These are phyloP conservation scores for Andrographis paniculata DNA, from an alignment of 305 asterid genomes.

Conservation along the genomic window DNA sequence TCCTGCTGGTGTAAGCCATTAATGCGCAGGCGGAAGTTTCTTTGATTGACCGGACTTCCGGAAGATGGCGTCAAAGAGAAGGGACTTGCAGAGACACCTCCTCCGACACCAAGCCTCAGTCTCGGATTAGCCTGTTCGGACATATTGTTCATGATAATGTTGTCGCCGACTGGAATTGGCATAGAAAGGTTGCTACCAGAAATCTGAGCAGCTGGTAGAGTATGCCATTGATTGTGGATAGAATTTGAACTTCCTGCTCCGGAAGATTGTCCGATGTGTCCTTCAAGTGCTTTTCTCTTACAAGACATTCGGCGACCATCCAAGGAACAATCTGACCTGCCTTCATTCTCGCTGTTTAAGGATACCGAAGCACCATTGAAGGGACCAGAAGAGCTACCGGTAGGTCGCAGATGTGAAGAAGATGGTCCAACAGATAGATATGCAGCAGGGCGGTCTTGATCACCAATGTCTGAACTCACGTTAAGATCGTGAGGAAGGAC, in stretches of 20 bases:
- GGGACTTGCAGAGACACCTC: conserved; percentile 28
- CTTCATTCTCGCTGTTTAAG: conserved; percentile 31
- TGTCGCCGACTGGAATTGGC: conserved; percentile 24
- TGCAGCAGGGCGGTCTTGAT: conserved; percentile 31
- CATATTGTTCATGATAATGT: conserved; percentile 16
- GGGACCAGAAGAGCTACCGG: conserved; percentile 32
- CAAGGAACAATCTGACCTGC: conserved; percentile 37
- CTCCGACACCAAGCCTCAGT: conserved; percentile 56
- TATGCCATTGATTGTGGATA: conserved; percentile 42
- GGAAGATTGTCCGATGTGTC: conserved; percentile 50
- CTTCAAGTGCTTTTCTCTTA: conserved; percentile 75
- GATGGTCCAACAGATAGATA: conserved; percentile 31
- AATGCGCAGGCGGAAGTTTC: conserved; percentile 59
- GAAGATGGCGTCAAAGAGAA: conserved; percentile 29
- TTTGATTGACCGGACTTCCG: conserved; percentile 35
- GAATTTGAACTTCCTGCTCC: conserved; percentile 51
- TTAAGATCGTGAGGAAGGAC: conserved; percentile 43
- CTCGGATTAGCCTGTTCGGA: conserved; percentile 51
- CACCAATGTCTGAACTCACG: conserved; percentile 32
- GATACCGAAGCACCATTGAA: conserved; percentile 26
- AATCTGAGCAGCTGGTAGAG: conserved; percentile 27
- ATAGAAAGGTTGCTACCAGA: conserved; percentile 24
- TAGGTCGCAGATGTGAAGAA: conserved; percentile 23
- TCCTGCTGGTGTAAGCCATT: conserved; percentile 43
- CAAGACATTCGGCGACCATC: conserved; percentile 59